phyloP scores from a whole-genome alignment of 2,329 filamentous ascomycete genomes.

The Xylariales sp. region DNA sequence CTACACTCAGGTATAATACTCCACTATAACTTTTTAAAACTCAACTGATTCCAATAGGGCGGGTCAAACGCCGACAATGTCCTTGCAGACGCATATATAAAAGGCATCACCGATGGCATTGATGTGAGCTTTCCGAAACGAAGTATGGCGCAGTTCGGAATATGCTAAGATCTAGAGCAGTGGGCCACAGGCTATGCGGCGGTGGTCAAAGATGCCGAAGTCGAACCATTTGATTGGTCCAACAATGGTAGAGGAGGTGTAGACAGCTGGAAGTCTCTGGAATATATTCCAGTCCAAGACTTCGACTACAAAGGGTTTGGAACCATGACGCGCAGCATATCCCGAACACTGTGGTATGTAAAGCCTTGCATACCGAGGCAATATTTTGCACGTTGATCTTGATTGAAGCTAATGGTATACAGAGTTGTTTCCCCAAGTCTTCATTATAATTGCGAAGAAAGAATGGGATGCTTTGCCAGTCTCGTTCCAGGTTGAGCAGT shows the following conservation, averaged over 20 bases:
- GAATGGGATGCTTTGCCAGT: too few species aligned
- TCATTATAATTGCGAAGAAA: too few species aligned
- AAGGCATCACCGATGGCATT: conserved; percentile 57
- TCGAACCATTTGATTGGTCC: conserved; percentile 66
- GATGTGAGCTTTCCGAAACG: too few species aligned
- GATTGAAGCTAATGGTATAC: too few species aligned
- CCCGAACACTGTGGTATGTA: conserved; percentile 51
- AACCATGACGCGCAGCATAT: conserved; percentile 65
- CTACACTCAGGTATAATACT: conserved; percentile 59
- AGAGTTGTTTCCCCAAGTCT: too few species aligned
- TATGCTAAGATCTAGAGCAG: too few species aligned
- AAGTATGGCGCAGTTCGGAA: too few species aligned
- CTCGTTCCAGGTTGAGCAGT: too few species aligned
- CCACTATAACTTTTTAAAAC: too few species aligned
- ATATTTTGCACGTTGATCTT: too few species aligned
- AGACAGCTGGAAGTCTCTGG: conserved; percentile 64
- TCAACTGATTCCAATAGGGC: conserved; percentile 45
- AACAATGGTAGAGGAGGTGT: conserved; percentile 68
- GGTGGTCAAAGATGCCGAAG: conserved; percentile 67
- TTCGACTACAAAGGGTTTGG: conserved; percentile 64
- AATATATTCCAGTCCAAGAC: conserved; percentile 62
- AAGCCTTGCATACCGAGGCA: too few species aligned
- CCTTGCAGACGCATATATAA: conserved; percentile 63
- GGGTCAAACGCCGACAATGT: conserved; percentile 71
- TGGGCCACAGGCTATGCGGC: conserved; percentile 69